Conservation (phyloP, 106 monocot genomes). For the Cymbidium sinense region DNA sequence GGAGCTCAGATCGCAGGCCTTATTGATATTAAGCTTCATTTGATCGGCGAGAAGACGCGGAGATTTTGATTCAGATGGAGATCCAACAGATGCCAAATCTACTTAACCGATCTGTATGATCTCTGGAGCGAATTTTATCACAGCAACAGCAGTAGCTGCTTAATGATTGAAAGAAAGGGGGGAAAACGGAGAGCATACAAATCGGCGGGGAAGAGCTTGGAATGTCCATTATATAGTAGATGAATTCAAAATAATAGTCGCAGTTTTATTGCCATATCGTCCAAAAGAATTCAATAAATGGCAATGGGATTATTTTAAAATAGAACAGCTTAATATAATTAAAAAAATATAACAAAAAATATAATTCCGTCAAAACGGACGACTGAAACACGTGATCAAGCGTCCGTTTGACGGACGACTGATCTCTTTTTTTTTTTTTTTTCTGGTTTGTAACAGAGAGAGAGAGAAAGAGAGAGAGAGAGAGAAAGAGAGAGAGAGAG, state of each 20-base stretch:
- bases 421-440: no score
- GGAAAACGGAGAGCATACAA: neutral
- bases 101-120: neutral
- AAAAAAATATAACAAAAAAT: no score
- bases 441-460: no score
- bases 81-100: neutral
- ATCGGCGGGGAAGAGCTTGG: neutral
- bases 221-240: neutral
- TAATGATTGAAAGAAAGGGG: neutral
- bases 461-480: no score
- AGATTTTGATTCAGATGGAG: neutral
- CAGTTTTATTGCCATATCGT: neutral
- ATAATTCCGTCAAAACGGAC: no score
- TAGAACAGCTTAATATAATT: no score
- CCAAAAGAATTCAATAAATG: neutral
- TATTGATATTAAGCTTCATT: conserved; percentile 94
- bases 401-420: no score
- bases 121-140: neutral
- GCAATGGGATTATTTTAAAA: no score
- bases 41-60: neutral
- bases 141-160: neutral
- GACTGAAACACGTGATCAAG: no score
- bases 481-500: no score
- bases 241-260: neutral
- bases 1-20: conserved; percentile 92